Conservation (phyloP, 176 grass and related monocot species). For the Melocanna baccifera region DNA sequence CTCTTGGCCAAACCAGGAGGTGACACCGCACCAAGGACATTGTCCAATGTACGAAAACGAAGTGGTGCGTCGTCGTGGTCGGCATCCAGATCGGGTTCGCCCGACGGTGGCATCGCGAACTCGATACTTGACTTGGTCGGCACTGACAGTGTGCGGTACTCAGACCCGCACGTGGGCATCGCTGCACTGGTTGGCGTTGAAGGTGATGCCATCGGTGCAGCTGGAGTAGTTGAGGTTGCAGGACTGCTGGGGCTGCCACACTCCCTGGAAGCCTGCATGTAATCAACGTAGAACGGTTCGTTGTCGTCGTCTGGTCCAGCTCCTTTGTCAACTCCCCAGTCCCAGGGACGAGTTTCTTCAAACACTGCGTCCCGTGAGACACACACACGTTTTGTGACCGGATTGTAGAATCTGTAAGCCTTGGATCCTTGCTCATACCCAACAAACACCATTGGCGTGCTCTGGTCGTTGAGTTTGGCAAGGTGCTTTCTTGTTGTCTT, state of each 20-base stretch:
- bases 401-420: no score
- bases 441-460: no score
- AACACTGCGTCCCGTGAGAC: background rate
- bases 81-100: background rate
- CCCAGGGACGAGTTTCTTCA: accelerated
- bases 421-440: no score
- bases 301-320: accelerated
- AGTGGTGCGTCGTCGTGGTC: no score
- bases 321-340: background rate
- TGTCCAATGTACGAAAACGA: no score
- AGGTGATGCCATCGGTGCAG: accelerated
- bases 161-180: background rate
- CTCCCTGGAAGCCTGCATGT: accelerated
- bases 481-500: no score
- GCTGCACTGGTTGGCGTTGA: accelerated
- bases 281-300: background rate
- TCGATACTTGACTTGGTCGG: accelerated
- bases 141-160: background rate
- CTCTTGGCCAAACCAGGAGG: no score
- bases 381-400: background rate
- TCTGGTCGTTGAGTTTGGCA: no score
- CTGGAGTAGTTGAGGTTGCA: no score
- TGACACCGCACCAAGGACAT: no score
- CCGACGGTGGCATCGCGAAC: background rate
- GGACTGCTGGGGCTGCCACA: accelerated